Percentiles rank a stretch among this genome's conserved stretches.
phyloP scores from a whole-genome alignment of 2,329 filamentous ascomycete genomes.

The Plectosphaerella plurivora region DNA sequence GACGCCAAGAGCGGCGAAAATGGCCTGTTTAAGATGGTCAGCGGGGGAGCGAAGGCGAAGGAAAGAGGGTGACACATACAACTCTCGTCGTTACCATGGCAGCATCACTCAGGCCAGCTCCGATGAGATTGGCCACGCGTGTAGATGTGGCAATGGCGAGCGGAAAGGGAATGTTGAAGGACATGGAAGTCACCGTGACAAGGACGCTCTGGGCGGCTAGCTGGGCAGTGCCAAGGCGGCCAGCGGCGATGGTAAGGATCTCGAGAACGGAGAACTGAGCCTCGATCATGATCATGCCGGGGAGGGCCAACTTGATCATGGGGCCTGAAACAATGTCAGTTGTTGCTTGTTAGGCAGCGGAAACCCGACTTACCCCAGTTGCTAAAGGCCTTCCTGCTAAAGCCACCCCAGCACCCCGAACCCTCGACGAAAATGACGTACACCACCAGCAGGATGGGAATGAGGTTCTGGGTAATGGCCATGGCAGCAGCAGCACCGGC shows the following conservation, averaged over 20 bases:
- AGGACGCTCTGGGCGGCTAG: conserved; percentile 88
- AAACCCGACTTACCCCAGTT: conserved; percentile 61
- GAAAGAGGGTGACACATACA: not conserved
- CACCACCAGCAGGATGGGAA: conserved; percentile 71
- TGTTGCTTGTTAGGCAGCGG: no score
- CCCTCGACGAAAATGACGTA: conserved; percentile 75
- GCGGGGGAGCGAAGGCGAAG: no score
- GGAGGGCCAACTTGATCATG: conserved; percentile 83
- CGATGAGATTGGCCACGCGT: conserved; percentile 86
- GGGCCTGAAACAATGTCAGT: conserved; percentile 21
- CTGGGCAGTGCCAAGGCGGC: conserved; percentile 71
- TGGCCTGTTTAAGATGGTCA: conserved; percentile 47
- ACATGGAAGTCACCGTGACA: conserved; percentile 70
- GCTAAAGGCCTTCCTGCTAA: conserved; percentile 62
- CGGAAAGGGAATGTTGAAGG: conserved; percentile 90
- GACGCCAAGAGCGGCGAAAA: conserved; percentile 63
- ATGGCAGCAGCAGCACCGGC: conserved; percentile 80
- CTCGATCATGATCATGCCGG: conserved; percentile 89
- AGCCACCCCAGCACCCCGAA: conserved; percentile 78
- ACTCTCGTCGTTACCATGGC: conserved; percentile 80
- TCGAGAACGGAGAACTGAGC: conserved; percentile 94
- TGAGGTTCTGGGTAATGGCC: conserved; percentile 69
- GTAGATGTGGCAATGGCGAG: conserved; percentile 85
- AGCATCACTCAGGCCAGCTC: conserved; percentile 74
- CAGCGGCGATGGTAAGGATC: conserved; percentile 75